Evolutionary conservation across 2,329 filamentous ascomycete species (phyloP), one percentile per base, ranked within the genome.

Genomic region (Paracamarosporium sp.): DNA sequence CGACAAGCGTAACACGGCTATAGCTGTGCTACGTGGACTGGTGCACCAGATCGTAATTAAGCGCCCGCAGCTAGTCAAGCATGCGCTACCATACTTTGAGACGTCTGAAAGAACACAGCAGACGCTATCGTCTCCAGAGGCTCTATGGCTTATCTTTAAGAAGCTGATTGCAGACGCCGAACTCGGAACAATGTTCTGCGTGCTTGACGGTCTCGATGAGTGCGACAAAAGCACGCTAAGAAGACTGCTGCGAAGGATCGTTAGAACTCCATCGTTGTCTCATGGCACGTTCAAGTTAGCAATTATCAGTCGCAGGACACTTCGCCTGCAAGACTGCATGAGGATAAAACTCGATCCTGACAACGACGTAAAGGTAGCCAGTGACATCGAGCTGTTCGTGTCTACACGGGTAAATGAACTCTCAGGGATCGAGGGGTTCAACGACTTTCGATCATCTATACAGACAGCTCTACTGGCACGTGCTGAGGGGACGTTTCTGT

Each of bases 401-500:
- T 38, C 57, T 5, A 33, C 35, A 11, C 66, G 63, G 59, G 60
- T 73, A 8, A 33, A 57, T 24, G 56, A 51, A 27, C 15, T 72
- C 54, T 64, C 57, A 30, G 56, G 9, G 5, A 55, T 62, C 13
- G n/a, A 53, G 3, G 57, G 57, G 4, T 64, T 60, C 17, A 30
- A 33, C 24, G 50, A 53, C 48, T 53, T 63, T 46, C 47, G 38
- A 12, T 15, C 36, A 55, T 28, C 53, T 60, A 41, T 64, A 44
- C 54, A 62, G 56, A 28, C 41, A 44, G 43, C 36, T 17, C 61
- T 76, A 15, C 48, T 59, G 0, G 31, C 61, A 40, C 57, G 68
- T 9, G 62, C 73, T 11, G 48, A 72, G 48, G 72, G 70, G 3
- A 76, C 70, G 43, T 76, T 76, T 45, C 62, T 77, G 7, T 78